Evolutionary conservation across 140 eudicot species (phyloP).

Genomic region (Senecio squalidus): DNA sequence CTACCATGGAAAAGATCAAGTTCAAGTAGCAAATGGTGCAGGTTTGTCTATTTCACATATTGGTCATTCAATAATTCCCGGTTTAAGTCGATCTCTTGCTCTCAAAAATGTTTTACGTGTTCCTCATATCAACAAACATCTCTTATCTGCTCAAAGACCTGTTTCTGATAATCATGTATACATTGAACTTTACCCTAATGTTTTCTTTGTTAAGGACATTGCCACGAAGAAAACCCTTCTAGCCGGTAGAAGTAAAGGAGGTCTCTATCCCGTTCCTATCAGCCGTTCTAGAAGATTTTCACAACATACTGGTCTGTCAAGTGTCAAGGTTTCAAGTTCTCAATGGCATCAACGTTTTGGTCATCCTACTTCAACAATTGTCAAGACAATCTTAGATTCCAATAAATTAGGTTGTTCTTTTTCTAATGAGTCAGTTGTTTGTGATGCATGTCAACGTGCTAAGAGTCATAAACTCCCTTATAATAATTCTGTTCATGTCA

Average conservation of each 20-base stretch:
- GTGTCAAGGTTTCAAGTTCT: not conserved
- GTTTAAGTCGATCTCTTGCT: not conserved
- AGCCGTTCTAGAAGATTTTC: not conserved
- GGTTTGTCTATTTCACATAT: not conserved
- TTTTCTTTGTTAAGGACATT: conserved; percentile 1
- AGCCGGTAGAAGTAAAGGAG: not conserved
- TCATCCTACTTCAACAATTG: not conserved
- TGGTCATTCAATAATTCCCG: not conserved
- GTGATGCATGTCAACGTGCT: conserved; percentile 9
- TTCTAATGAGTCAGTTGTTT: not conserved
- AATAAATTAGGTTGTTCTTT: conserved; percentile 1
- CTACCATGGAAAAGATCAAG: conserved; percentile 2
- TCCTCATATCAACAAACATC: not conserved
- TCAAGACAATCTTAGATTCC: not conserved
- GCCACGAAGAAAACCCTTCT: not conserved
- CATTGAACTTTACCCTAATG: not conserved
- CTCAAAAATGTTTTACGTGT: not conserved
- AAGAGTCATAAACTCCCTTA: conserved; percentile 15
- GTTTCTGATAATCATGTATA: not conserved
- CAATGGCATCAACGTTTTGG: not conserved
- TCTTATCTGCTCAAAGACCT: not conserved
- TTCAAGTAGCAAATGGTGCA: not conserved
- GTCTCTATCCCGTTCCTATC: not conserved
- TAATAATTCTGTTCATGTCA: not conserved
- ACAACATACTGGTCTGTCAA: not conserved